phyloP scores from a whole-genome alignment of 371 early-diverging fungal species.

The Mucor piriformis region DNA sequence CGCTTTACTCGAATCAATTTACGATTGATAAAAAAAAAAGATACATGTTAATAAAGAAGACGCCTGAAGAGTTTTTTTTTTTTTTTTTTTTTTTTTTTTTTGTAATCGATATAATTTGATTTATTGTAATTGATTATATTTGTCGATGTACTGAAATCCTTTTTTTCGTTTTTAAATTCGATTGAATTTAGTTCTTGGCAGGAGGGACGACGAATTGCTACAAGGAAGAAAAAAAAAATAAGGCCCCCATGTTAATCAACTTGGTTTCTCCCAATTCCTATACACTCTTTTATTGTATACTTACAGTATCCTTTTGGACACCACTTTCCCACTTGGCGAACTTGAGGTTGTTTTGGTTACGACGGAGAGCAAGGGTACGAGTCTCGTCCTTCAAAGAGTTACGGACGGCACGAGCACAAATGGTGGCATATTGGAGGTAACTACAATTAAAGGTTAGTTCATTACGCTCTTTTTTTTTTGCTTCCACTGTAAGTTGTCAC shows the following conservation, averaged over 20 bases:
- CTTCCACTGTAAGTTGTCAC: too few relatives aligned
- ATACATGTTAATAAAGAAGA: too few relatives aligned
- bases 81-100: too few relatives aligned
- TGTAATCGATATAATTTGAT: too few relatives aligned
- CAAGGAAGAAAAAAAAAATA: neutral
- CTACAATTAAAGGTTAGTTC: too few relatives aligned
- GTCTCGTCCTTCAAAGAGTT: conserved; percentile 82
- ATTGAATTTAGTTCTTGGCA: conserved; percentile 22
- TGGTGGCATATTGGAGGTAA: conserved; percentile 88
- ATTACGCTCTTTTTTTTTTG: too few relatives aligned
- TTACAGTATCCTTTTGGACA: conserved; percentile 68
- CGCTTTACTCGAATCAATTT: conserved; percentile 24
- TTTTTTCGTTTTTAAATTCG: neutral
- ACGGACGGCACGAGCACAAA: conserved; percentile 85
- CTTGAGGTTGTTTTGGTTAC: conserved; percentile 79
- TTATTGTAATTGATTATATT: too few relatives aligned
- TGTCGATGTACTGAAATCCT: too few relatives aligned
- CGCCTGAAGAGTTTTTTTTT: too few relatives aligned
- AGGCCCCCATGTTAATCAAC: neutral
- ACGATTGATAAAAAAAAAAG: neutral
- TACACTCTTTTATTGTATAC: conserved; percentile 7
- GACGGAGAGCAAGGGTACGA: conserved; percentile 68
- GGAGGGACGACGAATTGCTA: conserved; percentile 39
- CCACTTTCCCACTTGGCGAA: conserved; percentile 84
- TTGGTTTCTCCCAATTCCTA: neutral